phyloP scores from a whole-genome alignment of 129 eudicot species.

The Flaveria robusta region DNA sequence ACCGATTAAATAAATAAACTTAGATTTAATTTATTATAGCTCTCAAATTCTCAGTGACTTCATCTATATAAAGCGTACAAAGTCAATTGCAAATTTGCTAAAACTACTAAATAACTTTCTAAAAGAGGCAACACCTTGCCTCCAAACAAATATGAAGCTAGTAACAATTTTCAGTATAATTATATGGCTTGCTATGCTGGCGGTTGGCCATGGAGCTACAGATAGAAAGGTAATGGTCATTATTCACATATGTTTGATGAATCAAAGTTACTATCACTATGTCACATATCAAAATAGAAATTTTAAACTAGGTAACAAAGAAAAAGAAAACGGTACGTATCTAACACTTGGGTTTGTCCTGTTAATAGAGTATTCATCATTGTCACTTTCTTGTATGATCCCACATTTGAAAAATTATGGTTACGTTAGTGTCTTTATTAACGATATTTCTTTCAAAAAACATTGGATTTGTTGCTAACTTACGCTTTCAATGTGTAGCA shows the following conservation, averaged over 20 bases:
- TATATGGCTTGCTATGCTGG: constrained; percentile 34
- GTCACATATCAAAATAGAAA: too few species aligned
- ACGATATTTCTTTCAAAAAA: neutral
- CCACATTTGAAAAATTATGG: neutral
- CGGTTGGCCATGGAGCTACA: constrained; percentile 41
- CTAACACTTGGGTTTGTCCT: neutral
- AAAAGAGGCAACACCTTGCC: neutral
- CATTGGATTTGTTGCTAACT: neutral
- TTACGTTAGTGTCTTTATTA: neutral
- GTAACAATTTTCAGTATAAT: constrained; percentile 24
- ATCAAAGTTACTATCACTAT: too few species aligned
- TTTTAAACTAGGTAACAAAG: too few species aligned
- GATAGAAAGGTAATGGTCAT: constrained; percentile 42
- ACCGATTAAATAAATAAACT: neutral
- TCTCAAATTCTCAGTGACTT: constrained; percentile 19
- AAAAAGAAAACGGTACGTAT: too few species aligned
- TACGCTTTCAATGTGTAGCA: constrained; percentile 36
- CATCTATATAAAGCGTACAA: constrained; percentile 5
- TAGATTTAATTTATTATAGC: neutral
- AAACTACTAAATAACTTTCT: constrained; percentile 12
- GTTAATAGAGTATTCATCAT: neutral
- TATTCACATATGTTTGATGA: neutral
- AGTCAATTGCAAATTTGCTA: constrained; percentile 5
- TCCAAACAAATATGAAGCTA: constrained; percentile 25
- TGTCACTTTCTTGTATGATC: neutral